phyloP scores from a whole-genome alignment of 495 filamentous ascomycete species.

The Ascobolus immersus region DNA sequence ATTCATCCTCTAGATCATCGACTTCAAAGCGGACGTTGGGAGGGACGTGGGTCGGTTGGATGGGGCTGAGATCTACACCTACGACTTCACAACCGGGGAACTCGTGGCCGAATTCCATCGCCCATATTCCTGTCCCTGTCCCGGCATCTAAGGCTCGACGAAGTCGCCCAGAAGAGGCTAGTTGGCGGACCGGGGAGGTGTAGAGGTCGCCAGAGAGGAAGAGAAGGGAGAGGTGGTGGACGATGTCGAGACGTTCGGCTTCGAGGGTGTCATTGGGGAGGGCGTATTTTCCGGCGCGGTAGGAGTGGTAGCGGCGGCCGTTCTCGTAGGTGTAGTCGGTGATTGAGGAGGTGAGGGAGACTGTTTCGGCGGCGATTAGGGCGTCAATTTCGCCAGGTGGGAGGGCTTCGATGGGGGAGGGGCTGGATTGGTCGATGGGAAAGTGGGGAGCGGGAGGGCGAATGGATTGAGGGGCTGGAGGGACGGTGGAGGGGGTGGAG shows the following conservation, averaged over 20 bases:
- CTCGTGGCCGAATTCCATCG: slow-evolving; percentile 15
- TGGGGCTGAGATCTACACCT: slow-evolving; percentile 37
- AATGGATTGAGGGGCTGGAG: too few species aligned
- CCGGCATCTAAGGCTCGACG: slow-evolving; percentile 11
- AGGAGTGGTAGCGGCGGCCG: slow-evolving; percentile 31
- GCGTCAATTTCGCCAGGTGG: too few species aligned
- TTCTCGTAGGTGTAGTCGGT: slow-evolving; percentile 20
- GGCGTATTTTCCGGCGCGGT: slow-evolving; percentile 7
- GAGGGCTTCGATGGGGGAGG: too few species aligned
- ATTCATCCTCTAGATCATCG: slow-evolving; percentile 27
- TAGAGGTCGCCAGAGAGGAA: slow-evolving; percentile 8
- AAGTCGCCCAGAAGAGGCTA: too few species aligned
- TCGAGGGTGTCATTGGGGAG: background rate
- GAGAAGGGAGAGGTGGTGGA: slow-evolving; percentile 12
- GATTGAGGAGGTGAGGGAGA: background rate
- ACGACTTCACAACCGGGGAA: slow-evolving; percentile 19
- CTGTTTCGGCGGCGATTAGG: too few species aligned
- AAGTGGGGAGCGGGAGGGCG: too few species aligned
- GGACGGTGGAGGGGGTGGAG: too few species aligned
- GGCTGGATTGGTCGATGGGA: too few species aligned
- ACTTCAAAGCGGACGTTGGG: slow-evolving; percentile 22
- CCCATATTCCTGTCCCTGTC: slow-evolving; percentile 17
- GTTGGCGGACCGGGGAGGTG: slow-evolving; percentile 5
- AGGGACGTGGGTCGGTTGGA: slow-evolving; percentile 23
- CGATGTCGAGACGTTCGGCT: slow-evolving; percentile 13